Conservation (phyloP, 805 yeast species). For the Hanseniaspora singularis region DNA sequence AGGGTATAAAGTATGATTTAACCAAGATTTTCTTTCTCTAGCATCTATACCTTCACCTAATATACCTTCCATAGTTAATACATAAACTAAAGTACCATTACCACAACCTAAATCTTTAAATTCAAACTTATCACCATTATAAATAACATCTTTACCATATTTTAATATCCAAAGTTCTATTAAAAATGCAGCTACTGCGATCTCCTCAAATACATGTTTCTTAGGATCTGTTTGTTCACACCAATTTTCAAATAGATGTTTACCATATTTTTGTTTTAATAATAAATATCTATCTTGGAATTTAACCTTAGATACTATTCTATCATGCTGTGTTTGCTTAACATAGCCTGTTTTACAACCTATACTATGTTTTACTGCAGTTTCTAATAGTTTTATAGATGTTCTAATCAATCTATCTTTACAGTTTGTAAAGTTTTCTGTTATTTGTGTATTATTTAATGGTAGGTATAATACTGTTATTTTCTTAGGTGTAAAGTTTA, state of each 20-base stretch:
- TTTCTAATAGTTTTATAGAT: slow-evolving; percentile 64
- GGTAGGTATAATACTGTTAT: slow-evolving; percentile 71
- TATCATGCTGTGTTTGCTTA: slow-evolving; percentile 79
- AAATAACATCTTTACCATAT: slow-evolving; percentile 14
- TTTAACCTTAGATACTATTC: slow-evolving; percentile 65
- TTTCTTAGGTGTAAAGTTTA: slow-evolving; percentile 37
- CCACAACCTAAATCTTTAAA: slow-evolving; percentile 93
- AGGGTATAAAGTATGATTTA: slow-evolving; percentile 40
- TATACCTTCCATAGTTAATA: slow-evolving; percentile 67
- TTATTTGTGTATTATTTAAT: slow-evolving; percentile 29
- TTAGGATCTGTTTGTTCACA: slow-evolving; percentile 88
- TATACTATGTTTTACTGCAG: slow-evolving; percentile 69
- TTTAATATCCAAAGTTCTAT: slow-evolving; percentile 65
- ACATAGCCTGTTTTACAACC: slow-evolving; percentile 79
- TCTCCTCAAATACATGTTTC: slow-evolving; percentile 92
- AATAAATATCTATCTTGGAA: slow-evolving; percentile 75
- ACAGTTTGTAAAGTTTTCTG: slow-evolving; percentile 24
- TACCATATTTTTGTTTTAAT: slow-evolving; percentile 72
- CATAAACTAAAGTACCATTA: slow-evolving; percentile 72
- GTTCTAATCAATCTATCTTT: slow-evolving; percentile 64
- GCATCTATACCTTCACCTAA: slow-evolving; percentile 83
- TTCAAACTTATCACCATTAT: slow-evolving; percentile 35
- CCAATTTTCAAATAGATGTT: slow-evolving; percentile 67
- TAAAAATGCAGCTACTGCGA: slow-evolving; percentile 87
- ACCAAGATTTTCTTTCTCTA: slow-evolving; percentile 80